Base-by-base conservation (phyloP, 768 basidiomycete genomes). In the Lentinus brumalis region DNA sequence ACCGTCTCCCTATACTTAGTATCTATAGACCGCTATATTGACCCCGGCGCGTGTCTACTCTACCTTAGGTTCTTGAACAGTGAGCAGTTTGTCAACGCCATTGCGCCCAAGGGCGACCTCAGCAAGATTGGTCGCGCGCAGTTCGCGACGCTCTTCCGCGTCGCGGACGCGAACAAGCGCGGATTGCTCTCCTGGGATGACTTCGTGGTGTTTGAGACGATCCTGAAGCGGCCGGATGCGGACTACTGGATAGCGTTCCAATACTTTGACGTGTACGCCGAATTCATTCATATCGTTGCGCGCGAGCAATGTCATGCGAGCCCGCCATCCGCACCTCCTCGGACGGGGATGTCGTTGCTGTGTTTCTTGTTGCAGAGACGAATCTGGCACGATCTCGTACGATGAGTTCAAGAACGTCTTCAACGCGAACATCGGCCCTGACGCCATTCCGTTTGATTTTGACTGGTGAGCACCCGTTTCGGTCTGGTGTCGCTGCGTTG, bases 181-280 rank as follows among this genome's bases (percentile, higher is more conserved):
- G 93, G 88, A 40, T 78, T 91, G 29, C 83, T 96, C 56, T 89
- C 90, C 53, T 98, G 94, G 89, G 94, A 97, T 69, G 97, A 99
- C 75, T 99, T 97, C 67, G 88, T 87, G 6, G 89, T 96, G 63
- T 99, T 99, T 72, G 91, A 98, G 79, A 96, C 94, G 16, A 78
- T 92, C 64, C 77, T 96, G 69, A 94, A 98, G 79, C 83, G 92
- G 65, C 93, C 96, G 18, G 96, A 98, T 74, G 96, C 96, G 32
- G 95, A 98, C 73, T 96, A 96, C 75, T 93, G 91, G 83, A 95
- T 96, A 75, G 94, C 95, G 18, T 96, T 96, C 80, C 89, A 92
- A 72, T 96, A 92, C 72, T 97, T 96, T 74, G 95, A 97, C 74
- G 90, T 89, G 94, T 95, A 77, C 72, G 91, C 83, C 10, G 56